phyloP scores from a whole-genome alignment of 1,284 basidiomycete genomes.

The Phenoliferia sp. region DNA sequence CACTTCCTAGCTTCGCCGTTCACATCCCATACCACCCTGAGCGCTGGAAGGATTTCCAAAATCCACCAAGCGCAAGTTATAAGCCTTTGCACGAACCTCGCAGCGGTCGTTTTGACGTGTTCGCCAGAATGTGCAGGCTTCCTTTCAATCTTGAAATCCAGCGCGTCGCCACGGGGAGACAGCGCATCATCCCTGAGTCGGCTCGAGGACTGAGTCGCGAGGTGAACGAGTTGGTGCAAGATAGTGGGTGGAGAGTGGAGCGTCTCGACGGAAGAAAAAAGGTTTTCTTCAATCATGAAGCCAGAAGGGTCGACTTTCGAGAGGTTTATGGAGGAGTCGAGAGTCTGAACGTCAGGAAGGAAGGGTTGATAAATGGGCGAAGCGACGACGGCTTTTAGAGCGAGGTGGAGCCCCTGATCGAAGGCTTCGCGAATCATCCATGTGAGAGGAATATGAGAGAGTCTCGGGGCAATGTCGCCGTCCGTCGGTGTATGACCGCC shows the following conservation, averaged over 20 bases:
- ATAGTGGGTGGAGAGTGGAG: background rate
- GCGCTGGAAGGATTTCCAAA: background rate
- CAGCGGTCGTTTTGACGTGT: too few species aligned
- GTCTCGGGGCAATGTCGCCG: constrained; percentile 2
- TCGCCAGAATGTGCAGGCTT: too few species aligned
- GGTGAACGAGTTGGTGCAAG: constrained; percentile 8
- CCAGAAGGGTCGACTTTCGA: background rate
- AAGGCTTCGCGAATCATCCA: constrained; percentile 25
- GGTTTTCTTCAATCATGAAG: too few species aligned
- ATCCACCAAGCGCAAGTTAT: background rate
- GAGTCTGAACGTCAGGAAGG: background rate
- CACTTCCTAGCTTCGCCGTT: background rate
- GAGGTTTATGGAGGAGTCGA: background rate
- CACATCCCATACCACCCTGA: background rate
- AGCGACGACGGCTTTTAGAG: background rate
- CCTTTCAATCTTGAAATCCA: constrained; percentile 7
- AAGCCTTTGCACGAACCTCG: background rate
- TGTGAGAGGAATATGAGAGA: constrained; percentile 14
- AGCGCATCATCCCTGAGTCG: constrained; percentile 5
- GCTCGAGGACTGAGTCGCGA: constrained; percentile 1
- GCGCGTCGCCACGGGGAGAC: constrained; percentile 12
- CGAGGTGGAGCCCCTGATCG: constrained; percentile 15
- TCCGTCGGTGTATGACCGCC: constrained; percentile 18
- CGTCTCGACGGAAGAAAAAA: too few species aligned
- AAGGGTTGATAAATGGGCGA: constrained; percentile 14